A percentile compares a stretch with the other conserved stretches of the same genome.
phyloP scores from a whole-genome alignment of 768 basidiomycete genomes.

The Fomitopsis serialis region DNA sequence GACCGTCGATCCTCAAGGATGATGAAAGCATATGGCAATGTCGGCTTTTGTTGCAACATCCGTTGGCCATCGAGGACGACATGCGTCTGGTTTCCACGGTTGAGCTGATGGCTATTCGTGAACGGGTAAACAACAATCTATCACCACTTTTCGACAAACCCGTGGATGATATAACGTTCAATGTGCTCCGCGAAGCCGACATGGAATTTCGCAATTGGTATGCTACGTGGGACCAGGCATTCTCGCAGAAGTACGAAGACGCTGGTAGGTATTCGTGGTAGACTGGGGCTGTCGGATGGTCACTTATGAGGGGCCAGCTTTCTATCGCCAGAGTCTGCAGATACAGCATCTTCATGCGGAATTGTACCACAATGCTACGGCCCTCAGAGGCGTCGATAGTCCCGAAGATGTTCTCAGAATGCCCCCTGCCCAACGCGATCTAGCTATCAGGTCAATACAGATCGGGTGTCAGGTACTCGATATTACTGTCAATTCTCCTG shows the following conservation, averaged over 20 bases:
- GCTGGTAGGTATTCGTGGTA: constrained; percentile 45
- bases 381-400: constrained; percentile 75
- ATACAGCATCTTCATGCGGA: constrained; percentile 87
- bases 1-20: constrained; percentile 87
- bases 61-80: constrained; percentile 86
- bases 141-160: constrained; percentile 70
- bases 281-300: neutral
- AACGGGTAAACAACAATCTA: constrained; percentile 77
- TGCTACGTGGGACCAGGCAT: constrained; percentile 69
- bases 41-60: constrained; percentile 76
- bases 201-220: constrained; percentile 80
- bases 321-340: constrained; percentile 84
- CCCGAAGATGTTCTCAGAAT: constrained; percentile 85
- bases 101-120: constrained; percentile 86
- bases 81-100: constrained; percentile 94
- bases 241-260: constrained; percentile 79
- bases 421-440: constrained; percentile 68
- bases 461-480: constrained; percentile 79
- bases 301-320: constrained; percentile 39
- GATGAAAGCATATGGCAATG: constrained; percentile 88
- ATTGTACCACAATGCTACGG: constrained; percentile 80
- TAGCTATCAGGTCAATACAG: constrained; percentile 78
- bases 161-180: constrained; percentile 70
- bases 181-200: constrained; percentile 68
- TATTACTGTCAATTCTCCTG: constrained; percentile 77